phyloP scores from a whole-genome alignment of 2,329 filamentous ascomycete species.

The Macrophomina tecta region DNA sequence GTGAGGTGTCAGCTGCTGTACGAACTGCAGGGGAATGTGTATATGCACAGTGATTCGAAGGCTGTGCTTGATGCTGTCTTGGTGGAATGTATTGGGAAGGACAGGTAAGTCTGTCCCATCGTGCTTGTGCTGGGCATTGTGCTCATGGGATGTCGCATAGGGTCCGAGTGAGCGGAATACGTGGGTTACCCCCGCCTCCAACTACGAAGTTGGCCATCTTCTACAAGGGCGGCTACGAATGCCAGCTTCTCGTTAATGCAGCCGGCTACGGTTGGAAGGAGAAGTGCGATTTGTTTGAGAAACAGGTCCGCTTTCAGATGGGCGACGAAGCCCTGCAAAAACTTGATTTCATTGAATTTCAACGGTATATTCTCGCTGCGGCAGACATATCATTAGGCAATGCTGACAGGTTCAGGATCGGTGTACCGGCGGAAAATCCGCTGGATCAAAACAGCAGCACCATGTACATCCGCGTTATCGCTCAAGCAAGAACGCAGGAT shows the following conservation, averaged over 20 bases:
- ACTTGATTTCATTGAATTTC: slow-evolving; percentile 27
- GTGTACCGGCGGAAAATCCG: slow-evolving; percentile 37
- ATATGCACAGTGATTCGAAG: slow-evolving; percentile 54
- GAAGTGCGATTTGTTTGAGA: slow-evolving; percentile 23
- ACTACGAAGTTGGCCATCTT: slow-evolving; percentile 51
- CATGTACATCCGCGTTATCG: slow-evolving; percentile 42
- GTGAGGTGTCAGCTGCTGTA: slow-evolving; percentile 52
- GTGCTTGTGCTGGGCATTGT: neutral
- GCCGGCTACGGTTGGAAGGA: slow-evolving; percentile 32
- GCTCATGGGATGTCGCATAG: slow-evolving; percentile 14
- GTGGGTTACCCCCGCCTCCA: slow-evolving; percentile 47
- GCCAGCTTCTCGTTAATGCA: slow-evolving; percentile 44
- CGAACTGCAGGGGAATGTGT: slow-evolving; percentile 54
- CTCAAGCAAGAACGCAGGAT: slow-evolving; percentile 35
- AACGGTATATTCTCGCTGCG: neutral
- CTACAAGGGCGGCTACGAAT: slow-evolving; percentile 47
- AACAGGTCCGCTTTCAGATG: slow-evolving; percentile 26
- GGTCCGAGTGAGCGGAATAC: slow-evolving; percentile 47
- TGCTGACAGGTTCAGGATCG: neutral
- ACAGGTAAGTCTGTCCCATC: slow-evolving; percentile 31
- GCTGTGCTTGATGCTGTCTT: slow-evolving; percentile 46
- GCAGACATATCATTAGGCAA: neutral
- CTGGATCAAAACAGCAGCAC: slow-evolving; percentile 40
- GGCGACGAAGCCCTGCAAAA: slow-evolving; percentile 13
- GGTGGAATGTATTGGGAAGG: slow-evolving; percentile 40